Conservation (phyloP, 1,284 basidiomycete species). For the Testicularia cyperi region DNA sequence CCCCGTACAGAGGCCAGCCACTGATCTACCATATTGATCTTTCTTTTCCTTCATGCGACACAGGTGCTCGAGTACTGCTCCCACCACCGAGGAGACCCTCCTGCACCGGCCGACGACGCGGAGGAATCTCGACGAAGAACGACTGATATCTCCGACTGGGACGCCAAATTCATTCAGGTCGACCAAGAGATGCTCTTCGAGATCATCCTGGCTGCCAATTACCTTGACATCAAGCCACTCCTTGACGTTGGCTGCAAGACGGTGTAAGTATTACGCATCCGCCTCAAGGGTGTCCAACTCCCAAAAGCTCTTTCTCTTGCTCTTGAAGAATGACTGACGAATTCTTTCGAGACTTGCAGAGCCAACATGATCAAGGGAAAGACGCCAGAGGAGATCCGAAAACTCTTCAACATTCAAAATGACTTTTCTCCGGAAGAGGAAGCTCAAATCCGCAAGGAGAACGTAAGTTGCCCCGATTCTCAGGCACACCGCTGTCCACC, state of each 20-base stretch:
- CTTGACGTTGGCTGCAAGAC: slow-evolving; percentile 99
- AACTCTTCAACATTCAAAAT: slow-evolving; percentile 75
- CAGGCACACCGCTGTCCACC: no score
- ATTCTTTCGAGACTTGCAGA: slow-evolving; percentile 20
- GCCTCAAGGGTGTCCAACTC: no score
- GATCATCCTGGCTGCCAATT: slow-evolving; percentile 99
- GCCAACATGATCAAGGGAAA: slow-evolving; percentile 99
- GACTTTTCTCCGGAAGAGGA: slow-evolving; percentile 99
- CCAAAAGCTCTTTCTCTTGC: not conserved
- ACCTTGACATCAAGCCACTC: slow-evolving; percentile 98
- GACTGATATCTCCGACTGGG: slow-evolving; percentile 98
- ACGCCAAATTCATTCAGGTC: slow-evolving; percentile 89
- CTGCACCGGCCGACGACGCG: slow-evolving; percentile 75
- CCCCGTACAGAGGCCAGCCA: no score
- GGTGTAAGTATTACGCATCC: slow-evolving; percentile 64
- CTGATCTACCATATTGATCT: no score
- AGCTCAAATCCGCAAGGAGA: slow-evolving; percentile 99
- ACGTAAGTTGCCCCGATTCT: slow-evolving; percentile 67
- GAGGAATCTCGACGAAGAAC: slow-evolving; percentile 94
- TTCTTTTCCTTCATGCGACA: not conserved
- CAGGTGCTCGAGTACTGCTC: slow-evolving; percentile 99
- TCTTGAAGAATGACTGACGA: not conserved
- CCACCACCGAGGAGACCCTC: slow-evolving; percentile 92
- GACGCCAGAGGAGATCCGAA: slow-evolving; percentile 92
- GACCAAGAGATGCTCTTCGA: slow-evolving; percentile 98